A percentile compares a stretch with the other conserved stretches of the same genome.
Conservation (phyloP, 331 rosid genomes). For the Acacia pycnantha region DNA sequence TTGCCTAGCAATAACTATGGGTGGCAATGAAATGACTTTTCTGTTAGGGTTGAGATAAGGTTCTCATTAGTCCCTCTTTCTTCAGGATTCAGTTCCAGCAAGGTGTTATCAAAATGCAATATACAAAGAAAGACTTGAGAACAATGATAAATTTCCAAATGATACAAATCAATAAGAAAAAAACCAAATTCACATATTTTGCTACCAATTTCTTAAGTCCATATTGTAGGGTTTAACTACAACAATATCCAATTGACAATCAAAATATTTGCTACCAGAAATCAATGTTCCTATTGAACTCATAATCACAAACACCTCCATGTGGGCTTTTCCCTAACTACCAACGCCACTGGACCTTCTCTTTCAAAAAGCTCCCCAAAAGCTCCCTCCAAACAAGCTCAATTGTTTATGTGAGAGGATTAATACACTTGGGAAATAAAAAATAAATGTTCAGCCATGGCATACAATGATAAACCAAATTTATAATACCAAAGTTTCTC, state of each 20-base stretch:
- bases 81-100: constrained; percentile 4
- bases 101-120: constrained; percentile 27
- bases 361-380: too few relatives aligned
- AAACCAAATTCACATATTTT: constrained; percentile 37
- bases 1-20: not conserved
- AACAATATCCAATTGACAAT: too few relatives aligned
- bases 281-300: too few relatives aligned
- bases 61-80: constrained; percentile 18
- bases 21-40: not conserved
- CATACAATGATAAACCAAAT: not conserved
- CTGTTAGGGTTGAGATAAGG: not conserved
- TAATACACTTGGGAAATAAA: not conserved
- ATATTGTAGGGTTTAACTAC: too few relatives aligned
- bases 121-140: constrained; percentile 12
- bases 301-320: too few relatives aligned
- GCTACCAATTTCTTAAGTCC: too few relatives aligned
- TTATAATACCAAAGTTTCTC: too few relatives aligned
- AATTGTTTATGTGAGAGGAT: not conserved
- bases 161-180: constrained; percentile 17
- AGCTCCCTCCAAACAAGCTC: too few relatives aligned
- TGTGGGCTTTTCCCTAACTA: too few relatives aligned
- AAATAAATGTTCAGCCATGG: not conserved
- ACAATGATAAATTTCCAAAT: constrained; percentile 9
- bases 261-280: too few relatives aligned
- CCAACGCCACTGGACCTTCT: too few relatives aligned